Conservation (phyloP, 345 rosid genomes). For the Luvunga scandens region DNA sequence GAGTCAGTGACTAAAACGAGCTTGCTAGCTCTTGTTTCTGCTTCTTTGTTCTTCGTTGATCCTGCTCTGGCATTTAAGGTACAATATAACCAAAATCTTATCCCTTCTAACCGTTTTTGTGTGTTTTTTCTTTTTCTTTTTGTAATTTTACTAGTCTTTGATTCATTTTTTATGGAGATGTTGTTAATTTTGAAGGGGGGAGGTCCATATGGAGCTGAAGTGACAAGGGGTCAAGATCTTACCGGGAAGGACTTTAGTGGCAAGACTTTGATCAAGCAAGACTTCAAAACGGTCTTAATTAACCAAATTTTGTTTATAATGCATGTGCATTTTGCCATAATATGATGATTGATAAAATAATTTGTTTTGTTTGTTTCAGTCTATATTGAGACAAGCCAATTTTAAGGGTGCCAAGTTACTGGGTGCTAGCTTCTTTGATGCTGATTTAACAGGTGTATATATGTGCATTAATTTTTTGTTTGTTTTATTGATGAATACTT, state of each 20-base stretch:
- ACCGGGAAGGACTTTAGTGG: conserved; percentile 85
- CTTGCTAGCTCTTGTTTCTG: conserved; percentile 60
- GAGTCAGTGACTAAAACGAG: conserved; percentile 46
- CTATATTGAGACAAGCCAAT: conserved; percentile 82
- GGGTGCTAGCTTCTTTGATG: conserved; percentile 97
- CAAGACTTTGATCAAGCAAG: conserved; percentile 75
- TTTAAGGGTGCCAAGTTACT: conserved; percentile 86
- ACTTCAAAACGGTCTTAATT: conserved; percentile 76
- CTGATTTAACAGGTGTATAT: conserved; percentile 77
- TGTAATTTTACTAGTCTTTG: neutral
- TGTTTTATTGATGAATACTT: neutral
- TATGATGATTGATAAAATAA: neutral
- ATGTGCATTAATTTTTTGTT: neutral
- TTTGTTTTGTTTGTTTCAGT: conserved; percentile 37
- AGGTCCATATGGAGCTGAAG: conserved; percentile 88
- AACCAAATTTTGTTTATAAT: neutral
- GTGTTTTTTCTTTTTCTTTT: neutral
- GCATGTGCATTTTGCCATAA: neutral
- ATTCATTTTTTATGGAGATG: neutral
- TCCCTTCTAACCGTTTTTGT: neutral
- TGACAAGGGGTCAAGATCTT: conserved; percentile 93
- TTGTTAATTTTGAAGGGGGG: conserved; percentile 62
- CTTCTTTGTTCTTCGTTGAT: conserved; percentile 63
- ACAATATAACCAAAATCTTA: neutral
- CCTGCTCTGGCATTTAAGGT: conserved; percentile 90